Evolutionary conservation across 1,284 basidiomycete species (phyloP).

Genomic region (Fomitopsis palustris): DNA sequence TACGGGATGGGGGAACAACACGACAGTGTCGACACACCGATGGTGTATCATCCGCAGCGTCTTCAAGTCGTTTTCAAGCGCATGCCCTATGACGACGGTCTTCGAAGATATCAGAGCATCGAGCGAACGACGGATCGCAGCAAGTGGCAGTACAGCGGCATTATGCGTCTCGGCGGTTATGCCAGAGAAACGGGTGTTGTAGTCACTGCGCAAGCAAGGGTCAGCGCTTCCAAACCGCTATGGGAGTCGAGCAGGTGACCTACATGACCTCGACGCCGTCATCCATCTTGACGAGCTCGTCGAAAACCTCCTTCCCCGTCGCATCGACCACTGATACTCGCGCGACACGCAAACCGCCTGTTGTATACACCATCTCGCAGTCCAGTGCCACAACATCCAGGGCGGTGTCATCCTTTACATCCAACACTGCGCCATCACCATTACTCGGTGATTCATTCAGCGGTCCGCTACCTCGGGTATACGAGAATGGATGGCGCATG

Average conservation of each 20-base stretch:
- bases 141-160: conserved; percentile 57
- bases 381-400: conserved; percentile 82
- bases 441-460: conserved; percentile 2
- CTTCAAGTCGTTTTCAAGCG: conserved; percentile 87
- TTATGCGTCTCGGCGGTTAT: conserved; percentile 61
- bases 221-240: not conserved
- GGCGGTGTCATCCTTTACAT: conserved; percentile 33
- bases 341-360: conserved; percentile 83
- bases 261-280: conserved; percentile 77
- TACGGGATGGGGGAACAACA: conserved; percentile 78
- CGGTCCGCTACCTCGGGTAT: conserved; percentile 30
- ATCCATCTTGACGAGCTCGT: conserved; percentile 80
- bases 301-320: conserved; percentile 69
- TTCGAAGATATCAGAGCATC: conserved; percentile 68
- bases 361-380: conserved; percentile 93
- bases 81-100: conserved; percentile 84
- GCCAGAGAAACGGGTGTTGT: conserved; percentile 89
- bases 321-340: conserved; percentile 85
- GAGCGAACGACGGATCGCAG: conserved; percentile 62
- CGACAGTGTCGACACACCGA: conserved; percentile 79
- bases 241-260: conserved; percentile 25
- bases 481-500: conserved; percentile 69
- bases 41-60: conserved; percentile 83
- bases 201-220: conserved; percentile 57
- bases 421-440: not conserved